phyloP scores from a whole-genome alignment of 306 rosid genomes.

The Benincasa hispida region DNA sequence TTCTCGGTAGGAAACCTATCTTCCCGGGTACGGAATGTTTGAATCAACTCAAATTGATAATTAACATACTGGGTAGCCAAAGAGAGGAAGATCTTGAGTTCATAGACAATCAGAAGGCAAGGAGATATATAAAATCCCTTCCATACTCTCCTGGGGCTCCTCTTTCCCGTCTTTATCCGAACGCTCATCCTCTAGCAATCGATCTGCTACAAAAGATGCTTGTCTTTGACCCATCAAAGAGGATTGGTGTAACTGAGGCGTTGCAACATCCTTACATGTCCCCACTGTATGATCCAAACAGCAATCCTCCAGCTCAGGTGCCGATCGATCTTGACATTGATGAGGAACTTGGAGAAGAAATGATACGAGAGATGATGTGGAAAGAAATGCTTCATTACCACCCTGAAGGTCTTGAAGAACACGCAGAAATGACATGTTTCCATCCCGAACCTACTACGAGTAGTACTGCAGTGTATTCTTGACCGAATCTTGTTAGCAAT shows the following conservation, averaged over 20 bases:
- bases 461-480: not conserved
- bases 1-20: constrained; percentile 74
- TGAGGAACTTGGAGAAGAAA: constrained; percentile 83
- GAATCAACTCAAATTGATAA: constrained; percentile 73
- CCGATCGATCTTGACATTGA: constrained; percentile 87
- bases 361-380: constrained; percentile 98
- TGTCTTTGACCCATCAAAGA: constrained; percentile 87
- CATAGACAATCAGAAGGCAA: constrained; percentile 79
- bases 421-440: constrained; percentile 26
- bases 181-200: constrained; percentile 71
- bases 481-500: not conserved
- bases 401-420: constrained; percentile 41
- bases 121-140: constrained; percentile 51
- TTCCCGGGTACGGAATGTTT: constrained; percentile 86
- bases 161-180: constrained; percentile 54
- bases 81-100: constrained; percentile 83
- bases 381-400: constrained; percentile 82
- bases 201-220: constrained; percentile 84
- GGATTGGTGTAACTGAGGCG: constrained; percentile 71
- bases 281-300: constrained; percentile 58
- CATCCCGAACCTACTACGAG: not conserved
- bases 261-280: constrained; percentile 92
- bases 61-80: constrained; percentile 81
- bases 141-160: constrained; percentile 50
- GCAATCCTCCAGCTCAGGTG: constrained; percentile 61